Evolutionary conservation across 1,139 yeast species (phyloP), one percentile per base, ranked within the genome.

Genomic region (Lipomyces yarrowii): DNA sequence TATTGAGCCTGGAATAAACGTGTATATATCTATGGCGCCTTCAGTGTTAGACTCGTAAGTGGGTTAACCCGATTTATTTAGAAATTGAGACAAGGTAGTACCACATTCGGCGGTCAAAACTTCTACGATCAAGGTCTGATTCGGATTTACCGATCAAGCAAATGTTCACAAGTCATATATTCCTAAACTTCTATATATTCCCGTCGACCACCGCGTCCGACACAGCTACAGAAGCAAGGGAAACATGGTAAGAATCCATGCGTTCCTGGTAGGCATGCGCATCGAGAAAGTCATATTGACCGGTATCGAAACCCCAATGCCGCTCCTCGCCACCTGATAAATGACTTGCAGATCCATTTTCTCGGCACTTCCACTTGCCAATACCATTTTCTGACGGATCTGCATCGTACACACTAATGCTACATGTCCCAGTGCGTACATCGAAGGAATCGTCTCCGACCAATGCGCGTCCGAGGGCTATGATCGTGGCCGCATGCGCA

Each of bases 401-500:
- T 74, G n/a, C 70, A 23, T 77, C 81, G 71, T 82, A 88, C 68
- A 81, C 80, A 71, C 86, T 89, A 63, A 90, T 74, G n/a, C 86
- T 81, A 72, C 88, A 85, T 15, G 86, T 80, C 1, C 87, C 88
- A 1, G 87, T 81, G 57, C 87, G 77, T 23, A 84, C 78, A 21
- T 78, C 80, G 2, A 85, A 85, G 57, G 80, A 77, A 1, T 76
- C 71, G 64, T 82, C 81, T 1, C 85, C 85, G 71, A 87, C 75
- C 48, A 91, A 79, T 1, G 88, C 84, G 82, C 89, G 83, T 1
- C 96, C 96, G 33, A 91, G 79, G 0, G 92, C 91, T 65, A 89
- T 89, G 74, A 89, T 89, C 6, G 93, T 84, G 6, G 97, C 96
- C 1, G 96, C 97, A 76, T 91, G 97, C 8, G 94, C 86, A 52